Conservation (phyloP, 495 filamentous ascomycete genomes). For the Paragyromitra xinjiangensis region DNA sequence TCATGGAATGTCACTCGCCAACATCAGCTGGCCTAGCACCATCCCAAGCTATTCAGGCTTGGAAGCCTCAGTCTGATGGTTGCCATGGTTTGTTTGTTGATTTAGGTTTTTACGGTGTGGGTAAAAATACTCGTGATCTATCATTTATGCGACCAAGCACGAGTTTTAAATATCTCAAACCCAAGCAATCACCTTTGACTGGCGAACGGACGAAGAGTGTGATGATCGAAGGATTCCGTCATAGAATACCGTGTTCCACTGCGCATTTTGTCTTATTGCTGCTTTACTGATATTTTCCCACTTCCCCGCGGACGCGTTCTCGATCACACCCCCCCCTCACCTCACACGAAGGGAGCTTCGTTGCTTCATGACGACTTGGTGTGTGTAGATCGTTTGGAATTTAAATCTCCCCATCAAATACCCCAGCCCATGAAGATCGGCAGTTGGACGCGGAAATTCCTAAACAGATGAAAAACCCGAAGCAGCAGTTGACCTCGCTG, state of each 20-base stretch:
- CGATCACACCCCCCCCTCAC: not conserved
- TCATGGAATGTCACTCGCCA: slow-evolving; percentile 4
- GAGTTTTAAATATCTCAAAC: not conserved
- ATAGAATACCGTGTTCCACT: slow-evolving; percentile 10
- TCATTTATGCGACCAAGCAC: slow-evolving; percentile 1
- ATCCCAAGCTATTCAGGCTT: not conserved
- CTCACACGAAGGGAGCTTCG: not conserved
- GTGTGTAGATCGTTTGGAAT: slow-evolving; percentile 16
- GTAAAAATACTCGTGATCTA: slow-evolving; percentile 22
- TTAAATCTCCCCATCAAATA: slow-evolving; percentile 13
- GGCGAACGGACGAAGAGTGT: not conserved
- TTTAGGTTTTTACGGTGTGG: not conserved
- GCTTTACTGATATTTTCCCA: slow-evolving; percentile 1
- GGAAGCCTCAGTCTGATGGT: not conserved
- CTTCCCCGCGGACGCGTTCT: not conserved
- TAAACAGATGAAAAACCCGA: slow-evolving; percentile 23
- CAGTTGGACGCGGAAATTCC: slow-evolving; percentile 4
- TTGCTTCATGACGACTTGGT: not conserved
- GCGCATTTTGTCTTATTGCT: not conserved
- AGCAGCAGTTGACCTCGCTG: slow-evolving; percentile 1
- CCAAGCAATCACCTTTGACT: not conserved
- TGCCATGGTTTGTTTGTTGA: not conserved
- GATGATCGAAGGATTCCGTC: slow-evolving; percentile 15
- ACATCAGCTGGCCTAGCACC: not conserved
- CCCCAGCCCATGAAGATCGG: slow-evolving; percentile 3